Percentiles rank a stretch among this genome's conserved stretches.
Conservation (phyloP, 2,329 filamentous ascomycete species). For the Scedosporium boydii region DNA sequence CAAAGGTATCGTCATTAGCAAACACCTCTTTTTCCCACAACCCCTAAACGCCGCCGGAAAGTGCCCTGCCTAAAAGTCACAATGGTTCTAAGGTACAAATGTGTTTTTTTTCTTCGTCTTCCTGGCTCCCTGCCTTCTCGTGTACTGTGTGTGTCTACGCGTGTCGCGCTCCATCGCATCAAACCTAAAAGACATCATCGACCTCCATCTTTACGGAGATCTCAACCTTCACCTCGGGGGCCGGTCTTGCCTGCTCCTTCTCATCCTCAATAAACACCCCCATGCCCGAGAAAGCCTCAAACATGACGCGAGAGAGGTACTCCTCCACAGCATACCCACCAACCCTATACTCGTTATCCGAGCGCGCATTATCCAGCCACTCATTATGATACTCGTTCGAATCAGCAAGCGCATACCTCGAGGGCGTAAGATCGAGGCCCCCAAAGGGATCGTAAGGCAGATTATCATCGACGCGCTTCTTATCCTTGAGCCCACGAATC, state of each 20-base stretch:
- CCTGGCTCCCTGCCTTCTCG: neutral
- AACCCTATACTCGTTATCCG: conserved; percentile 56
- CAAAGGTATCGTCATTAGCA: neutral
- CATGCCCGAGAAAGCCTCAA: conserved; percentile 83
- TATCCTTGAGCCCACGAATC: conserved; percentile 64
- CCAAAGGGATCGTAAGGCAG: conserved; percentile 84
- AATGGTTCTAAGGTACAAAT: neutral
- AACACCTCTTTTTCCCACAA: neutral
- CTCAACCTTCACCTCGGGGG: conserved; percentile 14
- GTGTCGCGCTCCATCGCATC: too few relatives aligned
- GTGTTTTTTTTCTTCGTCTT: neutral
- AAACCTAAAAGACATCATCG: conserved; percentile 2
- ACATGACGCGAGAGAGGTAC: conserved; percentile 71
- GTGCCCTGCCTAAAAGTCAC: neutral
- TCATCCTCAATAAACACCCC: conserved; percentile 83
- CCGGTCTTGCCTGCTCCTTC: conserved; percentile 27
- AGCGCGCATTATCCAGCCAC: conserved; percentile 58
- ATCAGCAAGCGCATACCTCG: conserved; percentile 54
- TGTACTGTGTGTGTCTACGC: too few relatives aligned
- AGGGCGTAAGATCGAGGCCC: conserved; percentile 57
- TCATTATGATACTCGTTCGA: conserved; percentile 61
- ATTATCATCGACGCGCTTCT: conserved; percentile 37
- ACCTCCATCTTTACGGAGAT: conserved; percentile 3
- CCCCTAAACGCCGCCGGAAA: neutral
- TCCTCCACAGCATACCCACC: conserved; percentile 79